Evolutionary conservation across 148 eudicot species (phyloP), one percentile per base, ranked within the genome.

Genomic region (Dianthus caryophyllus): DNA sequence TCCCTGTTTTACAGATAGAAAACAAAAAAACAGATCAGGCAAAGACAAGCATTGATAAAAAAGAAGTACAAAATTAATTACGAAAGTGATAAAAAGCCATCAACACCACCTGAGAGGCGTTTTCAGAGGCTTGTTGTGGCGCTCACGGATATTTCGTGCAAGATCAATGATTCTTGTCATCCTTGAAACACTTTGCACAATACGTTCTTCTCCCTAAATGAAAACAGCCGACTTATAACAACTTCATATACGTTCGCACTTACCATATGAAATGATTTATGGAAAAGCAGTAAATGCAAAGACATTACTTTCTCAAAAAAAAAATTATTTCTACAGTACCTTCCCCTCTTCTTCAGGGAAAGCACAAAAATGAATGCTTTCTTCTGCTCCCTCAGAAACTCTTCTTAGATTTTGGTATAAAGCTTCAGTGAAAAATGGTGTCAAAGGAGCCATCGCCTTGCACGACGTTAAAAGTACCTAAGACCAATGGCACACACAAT

Each of bases 71-170:
- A 27, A 33, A 27, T 22, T 41, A 61, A 64, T 24, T 2, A 65
- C n/a, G 66, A 30, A 14, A 18, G 43, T 15, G 18, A 39, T 27
- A 6, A 53, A 12, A 58, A 57, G 67, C 22, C 30, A 65, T 6
- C 15, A 66, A 54, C 36, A 73, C 9, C 59, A 87, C 96, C 84
- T 90, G 60, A 90, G 97, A 14, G 99, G 99, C 16, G 93, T 82
- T 76, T 94, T 94, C 36, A 94, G 67, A 71, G 99, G 99, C 76
- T 90, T 82, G 75, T 90, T 94, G 78, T 90, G 92, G 66, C 97
- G 99, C 77, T 94, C 99, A 68, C 97, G 97, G 52, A 94, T 90
- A 78, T 88, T 90, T 18, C 99, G 85, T 13, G 96, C 99, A 54
- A 83, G 90, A 78, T 94, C 99, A 70, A 90, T 94, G 44, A 88